Percentiles rank a stretch among this genome's conserved stretches.
These are phyloP conservation scores for Lactuca saligna DNA, from an alignment of 129 eudicot species.

Conservation along the genomic window DNA sequence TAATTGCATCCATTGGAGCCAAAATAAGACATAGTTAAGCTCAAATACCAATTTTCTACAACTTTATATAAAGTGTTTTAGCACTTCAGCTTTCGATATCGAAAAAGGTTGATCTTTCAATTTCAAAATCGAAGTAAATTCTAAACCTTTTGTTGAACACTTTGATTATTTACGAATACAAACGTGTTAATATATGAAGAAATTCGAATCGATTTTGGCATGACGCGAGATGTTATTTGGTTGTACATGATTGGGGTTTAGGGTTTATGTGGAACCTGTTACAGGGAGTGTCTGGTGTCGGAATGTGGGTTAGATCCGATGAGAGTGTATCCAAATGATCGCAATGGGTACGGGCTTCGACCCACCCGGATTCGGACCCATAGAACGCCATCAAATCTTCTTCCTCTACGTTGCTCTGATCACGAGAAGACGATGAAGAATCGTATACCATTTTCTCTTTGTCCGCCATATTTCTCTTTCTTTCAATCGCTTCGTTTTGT, in stretches of 20 bases:
- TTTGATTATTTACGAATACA: not conserved
- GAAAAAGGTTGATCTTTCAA: not conserved
- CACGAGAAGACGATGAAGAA: constrained; percentile 46
- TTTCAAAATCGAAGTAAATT: not conserved
- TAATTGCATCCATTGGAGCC: not conserved
- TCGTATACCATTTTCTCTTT: constrained; percentile 23
- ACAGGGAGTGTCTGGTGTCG: constrained; percentile 76
- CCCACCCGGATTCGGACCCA: constrained; percentile 79
- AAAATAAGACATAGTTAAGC: constrained; percentile 1
- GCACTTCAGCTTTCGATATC: not conserved
- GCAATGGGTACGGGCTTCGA: constrained; percentile 86
- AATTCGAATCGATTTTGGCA: not conserved
- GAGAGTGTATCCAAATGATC: constrained; percentile 63
- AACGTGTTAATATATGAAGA: not conserved
- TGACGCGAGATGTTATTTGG: not conserved
- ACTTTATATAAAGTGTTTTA: not conserved
- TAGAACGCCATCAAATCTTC: constrained; percentile 38
- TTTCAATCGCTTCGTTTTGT: constrained; percentile 1
- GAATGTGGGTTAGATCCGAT: constrained; percentile 78
- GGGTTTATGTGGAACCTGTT: constrained; percentile 43
- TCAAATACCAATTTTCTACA: not conserved
- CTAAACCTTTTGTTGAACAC: not conserved
- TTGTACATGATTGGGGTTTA: constrained; percentile 21
- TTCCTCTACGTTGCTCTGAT: constrained; percentile 26
- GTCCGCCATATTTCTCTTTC: constrained; percentile 29